Evolutionary conservation across 257 asterid species (phyloP), one percentile per base, ranked within the genome.

Genomic region (Penstemon newberryi): DNA sequence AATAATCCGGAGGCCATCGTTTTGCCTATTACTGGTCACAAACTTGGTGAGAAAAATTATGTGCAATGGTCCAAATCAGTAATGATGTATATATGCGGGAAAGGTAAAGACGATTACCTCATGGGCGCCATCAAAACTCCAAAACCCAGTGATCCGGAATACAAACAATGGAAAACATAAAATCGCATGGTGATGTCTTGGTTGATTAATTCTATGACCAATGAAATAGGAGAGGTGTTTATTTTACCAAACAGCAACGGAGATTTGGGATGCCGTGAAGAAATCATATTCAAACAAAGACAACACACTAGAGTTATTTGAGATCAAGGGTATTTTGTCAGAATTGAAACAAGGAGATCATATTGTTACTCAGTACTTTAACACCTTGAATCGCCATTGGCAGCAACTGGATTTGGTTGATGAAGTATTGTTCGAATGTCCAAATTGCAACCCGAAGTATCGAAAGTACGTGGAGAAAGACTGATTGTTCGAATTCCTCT

Each of bases 151-250:
- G 65, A 68, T 5, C 11, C 73, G 0, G 13, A 68, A 5, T 68
- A 11, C 15, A 8, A n/a, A 6, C 25, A 0, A 4, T 67, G 53
- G 55, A 67, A 43, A 10, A 3, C 2, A 2, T 47, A 63, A 25
- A 58, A 69, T 15, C 58, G 18, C 10, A 44, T 43, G 58, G 38
- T 69, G 2, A 58, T 69, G 19, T 45, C 67, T 4, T 69, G 50
- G 67, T 11, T 69, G 2, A 45, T 69, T 5, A 55, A 56, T 12
- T 56, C 45, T 4, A 69, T 58, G 73, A 57, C 49, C 0, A 69
- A 41, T 7, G 57, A 57, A 10, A 33, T 58, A 3, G 56, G 49
- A 6, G 47, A 45, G 45, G 46, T 10, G 2, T 56, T 69, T 19
- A 15, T 37, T 45, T 2, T 57, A 42, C 9, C 4, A 5, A 0